These are phyloP conservation scores for Eucalyptus caleyi DNA, from an alignment of 345 rosid species.

Conservation along the genomic window DNA sequence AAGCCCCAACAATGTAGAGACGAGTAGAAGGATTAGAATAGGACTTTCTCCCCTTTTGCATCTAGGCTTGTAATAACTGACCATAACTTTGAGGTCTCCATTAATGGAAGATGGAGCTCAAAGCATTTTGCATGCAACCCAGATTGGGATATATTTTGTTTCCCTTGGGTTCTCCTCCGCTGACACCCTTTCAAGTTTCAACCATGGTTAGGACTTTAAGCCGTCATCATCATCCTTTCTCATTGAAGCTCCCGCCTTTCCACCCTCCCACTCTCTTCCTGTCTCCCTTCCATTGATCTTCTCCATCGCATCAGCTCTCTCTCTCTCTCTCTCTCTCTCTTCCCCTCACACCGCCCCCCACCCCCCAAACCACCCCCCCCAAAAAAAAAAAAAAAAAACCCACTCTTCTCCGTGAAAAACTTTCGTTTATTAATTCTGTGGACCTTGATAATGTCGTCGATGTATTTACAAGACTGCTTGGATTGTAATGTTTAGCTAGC, in stretches of 20 bases:
- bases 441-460: not conserved
- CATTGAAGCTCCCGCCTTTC: not conserved
- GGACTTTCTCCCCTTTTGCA: slow-evolving; percentile 1
- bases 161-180: slow-evolving; percentile 57
- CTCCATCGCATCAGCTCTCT: not conserved
- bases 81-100: slow-evolving; percentile 19
- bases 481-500: not conserved
- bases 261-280: not conserved
- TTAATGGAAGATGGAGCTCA: slow-evolving; percentile 62
- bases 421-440: not conserved
- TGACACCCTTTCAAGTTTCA: slow-evolving; percentile 8
- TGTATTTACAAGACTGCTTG: not conserved
- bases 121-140: slow-evolving; percentile 58
- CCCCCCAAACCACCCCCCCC: not conserved
- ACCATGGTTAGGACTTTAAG: slow-evolving; percentile 96
- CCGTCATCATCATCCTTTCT: slow-evolving; percentile 9
- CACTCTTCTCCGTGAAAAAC: not conserved
- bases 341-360: not conserved
- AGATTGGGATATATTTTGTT: slow-evolving; percentile 77
- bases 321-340: not conserved
- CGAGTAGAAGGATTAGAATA: not conserved
- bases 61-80: slow-evolving; percentile 4
- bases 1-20: not conserved
- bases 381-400: no score
- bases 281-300: not conserved